A percentile compares a stretch with the other conserved stretches of the same genome.
These are phyloP conservation scores for Vanilla planifolia DNA, from an alignment of 106 monocot genomes.

Conservation along the genomic window DNA sequence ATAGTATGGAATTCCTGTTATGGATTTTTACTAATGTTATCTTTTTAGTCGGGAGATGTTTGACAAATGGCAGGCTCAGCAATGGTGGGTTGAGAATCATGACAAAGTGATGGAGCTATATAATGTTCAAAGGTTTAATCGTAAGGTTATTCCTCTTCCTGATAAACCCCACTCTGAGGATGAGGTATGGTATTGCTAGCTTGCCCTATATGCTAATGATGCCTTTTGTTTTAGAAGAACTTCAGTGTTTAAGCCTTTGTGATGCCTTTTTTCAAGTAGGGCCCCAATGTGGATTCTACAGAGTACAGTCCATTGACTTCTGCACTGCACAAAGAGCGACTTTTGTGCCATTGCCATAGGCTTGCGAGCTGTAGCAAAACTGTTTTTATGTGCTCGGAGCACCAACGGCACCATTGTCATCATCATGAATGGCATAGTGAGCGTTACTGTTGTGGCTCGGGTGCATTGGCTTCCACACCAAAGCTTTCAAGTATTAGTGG, in stretches of 20 bases:
- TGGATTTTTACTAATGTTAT: no score
- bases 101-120: slow-evolving; percentile 84
- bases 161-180: slow-evolving; percentile 66
- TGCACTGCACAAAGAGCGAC: slow-evolving; percentile 48
- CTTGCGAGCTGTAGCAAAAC: slow-evolving; percentile 20
- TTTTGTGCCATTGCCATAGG: slow-evolving; percentile 34
- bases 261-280: slow-evolving; percentile 20
- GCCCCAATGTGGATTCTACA: slow-evolving; percentile 56
- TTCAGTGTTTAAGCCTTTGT: background rate
- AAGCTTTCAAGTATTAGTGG: slow-evolving; percentile 90
- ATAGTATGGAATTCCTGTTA: no score
- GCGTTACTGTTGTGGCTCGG: slow-evolving; percentile 24
- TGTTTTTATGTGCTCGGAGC: slow-evolving; percentile 29
- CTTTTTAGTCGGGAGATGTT: slow-evolving; percentile 61
- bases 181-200: slow-evolving; percentile 31
- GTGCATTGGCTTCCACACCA: slow-evolving; percentile 54
- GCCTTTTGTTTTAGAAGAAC: background rate
- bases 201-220: background rate
- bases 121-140: slow-evolving; percentile 63
- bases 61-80: slow-evolving; percentile 82
- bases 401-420: slow-evolving; percentile 1
- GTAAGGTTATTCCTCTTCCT: slow-evolving; percentile 43
- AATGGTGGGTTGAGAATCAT: slow-evolving; percentile 80
- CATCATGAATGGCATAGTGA: slow-evolving; percentile 10
- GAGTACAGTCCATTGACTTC: slow-evolving; percentile 72